A percentile compares a stretch with the other conserved stretches of the same genome.
phyloP scores from a whole-genome alignment of 148 eudicot genomes.

The Camellia sinensis region DNA sequence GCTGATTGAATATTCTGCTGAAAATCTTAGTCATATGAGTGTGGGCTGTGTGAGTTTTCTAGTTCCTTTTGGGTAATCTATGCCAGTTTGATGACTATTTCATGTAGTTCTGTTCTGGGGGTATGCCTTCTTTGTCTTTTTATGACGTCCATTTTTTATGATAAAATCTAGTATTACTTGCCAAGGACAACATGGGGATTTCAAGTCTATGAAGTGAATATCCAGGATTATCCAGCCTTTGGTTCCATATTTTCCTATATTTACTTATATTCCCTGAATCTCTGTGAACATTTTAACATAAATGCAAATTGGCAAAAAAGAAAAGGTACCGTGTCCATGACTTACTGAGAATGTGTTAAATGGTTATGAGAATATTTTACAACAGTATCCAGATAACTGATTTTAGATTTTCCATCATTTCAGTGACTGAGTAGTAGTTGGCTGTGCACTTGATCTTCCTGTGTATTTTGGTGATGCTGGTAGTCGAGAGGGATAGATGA shows the following conservation, averaged over 20 bases:
- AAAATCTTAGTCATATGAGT: not conserved
- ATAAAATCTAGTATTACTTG: not conserved
- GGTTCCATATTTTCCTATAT: not conserved
- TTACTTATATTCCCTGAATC: not conserved
- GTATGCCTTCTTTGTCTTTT: not conserved
- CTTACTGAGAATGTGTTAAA: not conserved
- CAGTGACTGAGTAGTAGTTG: constrained; percentile 95
- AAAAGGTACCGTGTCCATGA: not conserved
- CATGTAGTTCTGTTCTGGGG: not conserved
- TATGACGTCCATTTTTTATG: not conserved
- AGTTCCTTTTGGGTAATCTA: not conserved
- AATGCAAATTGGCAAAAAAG: not conserved
- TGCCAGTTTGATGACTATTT: not conserved
- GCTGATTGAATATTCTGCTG: not conserved
- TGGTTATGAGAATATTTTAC: not conserved
- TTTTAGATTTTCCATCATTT: constrained; percentile 10
- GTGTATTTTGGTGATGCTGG: constrained; percentile 99
- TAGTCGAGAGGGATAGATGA: constrained; percentile 83
- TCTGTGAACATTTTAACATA: not conserved
- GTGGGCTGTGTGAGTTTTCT: not conserved
- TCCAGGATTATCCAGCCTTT: not conserved
- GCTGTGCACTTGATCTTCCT: constrained; percentile 98
- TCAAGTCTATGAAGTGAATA: not conserved
- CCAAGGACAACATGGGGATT: not conserved
- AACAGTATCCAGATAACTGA: constrained; percentile 1